Conservation (phyloP, 2,329 filamentous ascomycete genomes). For the Delphinella strobiligena region DNA sequence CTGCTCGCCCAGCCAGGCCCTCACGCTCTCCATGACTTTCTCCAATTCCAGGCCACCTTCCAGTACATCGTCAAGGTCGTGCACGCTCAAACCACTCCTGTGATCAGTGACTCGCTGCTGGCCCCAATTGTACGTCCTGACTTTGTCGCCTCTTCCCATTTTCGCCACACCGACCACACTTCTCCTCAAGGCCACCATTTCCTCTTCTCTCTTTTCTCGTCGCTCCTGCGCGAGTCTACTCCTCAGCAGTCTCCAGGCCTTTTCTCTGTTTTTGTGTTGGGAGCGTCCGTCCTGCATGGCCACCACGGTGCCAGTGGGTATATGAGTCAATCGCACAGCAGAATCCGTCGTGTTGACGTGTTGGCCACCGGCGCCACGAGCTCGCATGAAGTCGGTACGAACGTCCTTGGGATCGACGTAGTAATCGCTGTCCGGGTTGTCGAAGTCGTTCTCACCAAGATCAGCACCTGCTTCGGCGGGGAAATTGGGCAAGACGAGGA, state of each 20-base stretch:
- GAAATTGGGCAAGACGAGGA: slow-evolving; percentile 83
- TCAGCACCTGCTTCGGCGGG: slow-evolving; percentile 43
- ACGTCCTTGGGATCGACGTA: slow-evolving; percentile 81
- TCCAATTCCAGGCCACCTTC: slow-evolving; percentile 62
- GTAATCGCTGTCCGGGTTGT: slow-evolving; percentile 83
- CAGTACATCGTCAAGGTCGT: slow-evolving; percentile 72
- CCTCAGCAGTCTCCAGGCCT: slow-evolving; percentile 75
- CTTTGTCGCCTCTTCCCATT: slow-evolving; percentile 86
- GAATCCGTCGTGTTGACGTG: slow-evolving; percentile 99
- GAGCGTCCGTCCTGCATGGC: slow-evolving; percentile 88
- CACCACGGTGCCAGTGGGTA: slow-evolving; percentile 75
- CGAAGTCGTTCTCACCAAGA: slow-evolving; percentile 46
- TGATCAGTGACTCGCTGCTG: slow-evolving; percentile 83
- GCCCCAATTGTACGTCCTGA: slow-evolving; percentile 76
- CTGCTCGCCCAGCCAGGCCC: slow-evolving; percentile 59
- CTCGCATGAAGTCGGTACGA: slow-evolving; percentile 76
- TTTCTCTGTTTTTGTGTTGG: slow-evolving; percentile 77
- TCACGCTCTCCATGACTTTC: slow-evolving; percentile 65
- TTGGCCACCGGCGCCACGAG: slow-evolving; percentile 84
- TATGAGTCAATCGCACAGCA: slow-evolving; percentile 81
- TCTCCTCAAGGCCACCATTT: slow-evolving; percentile 60
- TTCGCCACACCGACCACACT: slow-evolving; percentile 66
- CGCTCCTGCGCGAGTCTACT: slow-evolving; percentile 69
- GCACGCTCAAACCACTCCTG: slow-evolving; percentile 64
- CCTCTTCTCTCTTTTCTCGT: slow-evolving; percentile 72